A percentile compares a stretch with the other conserved stretches of the same genome.
phyloP scores from a whole-genome alignment of 805 yeast genomes.

The Yarrowia sp. region DNA sequence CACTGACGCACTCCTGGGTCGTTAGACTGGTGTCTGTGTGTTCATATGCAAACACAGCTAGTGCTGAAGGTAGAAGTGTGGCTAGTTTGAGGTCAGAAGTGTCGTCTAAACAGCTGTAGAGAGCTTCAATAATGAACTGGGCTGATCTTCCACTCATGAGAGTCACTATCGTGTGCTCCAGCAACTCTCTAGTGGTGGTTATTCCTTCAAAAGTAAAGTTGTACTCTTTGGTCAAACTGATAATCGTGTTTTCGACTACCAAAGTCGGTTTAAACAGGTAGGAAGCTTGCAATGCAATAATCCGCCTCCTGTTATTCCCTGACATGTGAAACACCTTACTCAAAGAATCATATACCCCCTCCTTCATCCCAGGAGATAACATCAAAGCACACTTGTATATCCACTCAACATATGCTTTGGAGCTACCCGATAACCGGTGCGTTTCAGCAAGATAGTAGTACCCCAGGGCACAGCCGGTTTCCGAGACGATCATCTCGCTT shows the following conservation, averaged over 20 bases:
- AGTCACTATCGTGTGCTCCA: neutral
- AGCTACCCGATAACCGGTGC: neutral
- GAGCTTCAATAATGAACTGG: neutral
- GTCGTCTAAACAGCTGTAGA: neutral
- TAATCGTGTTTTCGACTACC: neutral
- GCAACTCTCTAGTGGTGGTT: neutral
- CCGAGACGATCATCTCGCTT: neutral
- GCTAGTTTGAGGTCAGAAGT: neutral
- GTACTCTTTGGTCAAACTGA: neutral
- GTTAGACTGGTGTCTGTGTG: neutral
- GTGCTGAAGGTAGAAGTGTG: neutral
- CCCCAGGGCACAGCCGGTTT: neutral
- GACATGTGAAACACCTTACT: neutral
- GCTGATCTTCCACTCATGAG: neutral
- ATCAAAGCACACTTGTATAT: constrained; percentile 7
- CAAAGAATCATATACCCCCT: neutral
- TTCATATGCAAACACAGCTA: neutral
- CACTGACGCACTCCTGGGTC: neutral
- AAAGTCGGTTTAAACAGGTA: neutral
- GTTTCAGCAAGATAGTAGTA: constrained; percentile 1
- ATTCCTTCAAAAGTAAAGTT: neutral
- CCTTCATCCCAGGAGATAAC: neutral
- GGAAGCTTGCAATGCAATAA: neutral
- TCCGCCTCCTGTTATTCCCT: neutral
- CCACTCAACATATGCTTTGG: neutral